Evolutionary conservation across 1,284 basidiomycete species (phyloP), one percentile per base, ranked within the genome.

Genomic region (Pisolithus thermaeus): DNA sequence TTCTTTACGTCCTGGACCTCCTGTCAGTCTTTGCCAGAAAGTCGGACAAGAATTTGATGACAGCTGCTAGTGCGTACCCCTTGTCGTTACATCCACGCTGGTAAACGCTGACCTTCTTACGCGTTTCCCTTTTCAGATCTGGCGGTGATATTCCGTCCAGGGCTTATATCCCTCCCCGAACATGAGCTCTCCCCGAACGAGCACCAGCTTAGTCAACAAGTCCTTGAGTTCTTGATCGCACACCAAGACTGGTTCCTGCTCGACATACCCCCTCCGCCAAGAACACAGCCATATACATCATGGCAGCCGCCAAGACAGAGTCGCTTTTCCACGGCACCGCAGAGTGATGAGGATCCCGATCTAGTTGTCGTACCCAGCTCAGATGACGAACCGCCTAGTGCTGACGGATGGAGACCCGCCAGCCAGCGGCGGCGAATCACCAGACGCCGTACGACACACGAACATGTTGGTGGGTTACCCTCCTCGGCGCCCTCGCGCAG

Each of bases 1-100:
- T 99, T 27, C 84, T 98, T 51, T 99, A 99, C 68, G 92, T 99
- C 32, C 81, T 99, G 55, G 96, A 99, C 68, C 80, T 99, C 22
- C 76, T 99, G 45, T 93, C 92, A 45, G 93, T 99, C 7, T 97
- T 99, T 71, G 88, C 92, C 2, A 82, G 88, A 52, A 93, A 92
- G 66, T 82, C 85, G 25, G 89, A 94, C 59, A 90, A 88, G 73
- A 99, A 98, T 66, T 75, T 95, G 44, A 99, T 99, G 96, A 95
- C 89, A 1, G 89, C 95, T 14, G 81, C 89, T 54, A 99, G 92
- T 95, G 59, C 63, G 89, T 68, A 46, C 16, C 12, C 45, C 53
- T 40, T 8, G 43, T 23, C 22, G 18, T 30, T 20, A 18, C 52
- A 46, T 50, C 53, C 43, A 1, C 14, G n/a, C 5, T 45, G 12